Evolutionary conservation across 805 yeast species (phyloP).

Genomic region (Saturnispora besseyi): DNA sequence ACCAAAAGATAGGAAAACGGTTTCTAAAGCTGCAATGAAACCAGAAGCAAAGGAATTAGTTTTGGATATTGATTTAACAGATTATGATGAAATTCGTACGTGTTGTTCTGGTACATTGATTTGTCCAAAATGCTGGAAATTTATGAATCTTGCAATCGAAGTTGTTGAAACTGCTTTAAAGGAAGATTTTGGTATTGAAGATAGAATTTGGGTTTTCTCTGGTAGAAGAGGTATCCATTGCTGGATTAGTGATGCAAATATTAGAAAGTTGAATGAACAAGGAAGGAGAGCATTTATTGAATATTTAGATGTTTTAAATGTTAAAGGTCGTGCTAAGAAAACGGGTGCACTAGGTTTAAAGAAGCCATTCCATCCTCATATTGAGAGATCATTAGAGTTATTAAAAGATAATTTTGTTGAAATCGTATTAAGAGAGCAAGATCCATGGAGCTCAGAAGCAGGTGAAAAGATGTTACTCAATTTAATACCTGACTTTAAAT

Average conservation of each 20-base stretch:
- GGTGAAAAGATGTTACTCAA: conserved; percentile 49
- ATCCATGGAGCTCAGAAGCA: conserved; percentile 65
- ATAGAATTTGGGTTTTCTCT: conserved; percentile 89
- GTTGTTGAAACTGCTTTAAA: conserved; percentile 62
- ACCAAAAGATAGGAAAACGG: conserved; percentile 75
- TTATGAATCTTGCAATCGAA: conserved; percentile 74
- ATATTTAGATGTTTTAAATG: conserved; percentile 66
- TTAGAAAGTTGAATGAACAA: conserved; percentile 62
- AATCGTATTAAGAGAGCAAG: conserved; percentile 69
- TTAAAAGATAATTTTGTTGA: conserved; percentile 55
- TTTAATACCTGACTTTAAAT: conserved; percentile 52
- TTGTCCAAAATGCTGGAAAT: conserved; percentile 88
- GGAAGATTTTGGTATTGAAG: conserved; percentile 84
- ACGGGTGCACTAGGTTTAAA: conserved; percentile 42
- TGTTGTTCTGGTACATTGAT: conserved; percentile 84
- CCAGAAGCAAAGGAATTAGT: conserved; percentile 84
- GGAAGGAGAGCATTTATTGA: conserved; percentile 74
- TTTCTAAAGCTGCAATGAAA: conserved; percentile 68
- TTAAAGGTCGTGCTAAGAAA: conserved; percentile 37
- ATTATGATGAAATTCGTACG: conserved; percentile 87
- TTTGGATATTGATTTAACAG: conserved; percentile 95
- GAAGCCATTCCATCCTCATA: conserved; percentile 86
- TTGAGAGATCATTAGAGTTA: conserved; percentile 63
- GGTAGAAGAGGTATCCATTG: conserved; percentile 99
- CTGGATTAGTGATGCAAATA: conserved; percentile 87